Conservation (phyloP, 805 yeast species). For the Candida khao-thaluensis region DNA sequence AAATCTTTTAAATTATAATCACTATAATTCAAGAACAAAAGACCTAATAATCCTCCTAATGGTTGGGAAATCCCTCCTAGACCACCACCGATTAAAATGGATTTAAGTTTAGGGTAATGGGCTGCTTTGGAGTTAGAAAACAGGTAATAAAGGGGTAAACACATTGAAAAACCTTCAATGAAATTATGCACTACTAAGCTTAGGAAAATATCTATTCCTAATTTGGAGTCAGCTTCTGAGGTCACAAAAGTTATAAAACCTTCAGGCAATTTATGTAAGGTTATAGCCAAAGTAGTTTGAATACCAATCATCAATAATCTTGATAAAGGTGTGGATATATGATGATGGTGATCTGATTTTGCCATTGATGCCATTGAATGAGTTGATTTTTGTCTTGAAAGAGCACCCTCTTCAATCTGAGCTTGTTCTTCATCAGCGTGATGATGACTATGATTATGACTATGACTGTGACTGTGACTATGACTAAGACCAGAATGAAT, state of each 20-base stretch:
- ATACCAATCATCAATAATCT: constrained; percentile 82
- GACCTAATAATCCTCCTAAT: constrained; percentile 78
- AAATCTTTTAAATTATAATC: constrained; percentile 35
- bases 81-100: constrained; percentile 61
- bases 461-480: neutral
- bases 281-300: constrained; percentile 84
- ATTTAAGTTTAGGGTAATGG: constrained; percentile 45
- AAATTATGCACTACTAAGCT: constrained; percentile 88
- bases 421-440: constrained; percentile 2
- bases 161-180: constrained; percentile 93
- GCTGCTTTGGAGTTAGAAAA: constrained; percentile 43
- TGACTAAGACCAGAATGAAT: constrained; percentile 7
- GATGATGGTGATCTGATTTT: constrained; percentile 67
- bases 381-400: constrained; percentile 19
- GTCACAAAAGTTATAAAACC: constrained; percentile 89
- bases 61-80: constrained; percentile 89
- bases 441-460: neutral
- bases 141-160: constrained; percentile 83
- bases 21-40: constrained; percentile 41
- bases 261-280: constrained; percentile 91
- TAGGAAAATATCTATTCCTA: constrained; percentile 79
- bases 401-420: constrained; percentile 17
- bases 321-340: constrained; percentile 72
- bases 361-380: constrained; percentile 8
- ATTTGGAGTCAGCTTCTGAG: constrained; percentile 55